Conservation (phyloP, 2,329 filamentous ascomycete species). For the Monilinia fructicola region DNA sequence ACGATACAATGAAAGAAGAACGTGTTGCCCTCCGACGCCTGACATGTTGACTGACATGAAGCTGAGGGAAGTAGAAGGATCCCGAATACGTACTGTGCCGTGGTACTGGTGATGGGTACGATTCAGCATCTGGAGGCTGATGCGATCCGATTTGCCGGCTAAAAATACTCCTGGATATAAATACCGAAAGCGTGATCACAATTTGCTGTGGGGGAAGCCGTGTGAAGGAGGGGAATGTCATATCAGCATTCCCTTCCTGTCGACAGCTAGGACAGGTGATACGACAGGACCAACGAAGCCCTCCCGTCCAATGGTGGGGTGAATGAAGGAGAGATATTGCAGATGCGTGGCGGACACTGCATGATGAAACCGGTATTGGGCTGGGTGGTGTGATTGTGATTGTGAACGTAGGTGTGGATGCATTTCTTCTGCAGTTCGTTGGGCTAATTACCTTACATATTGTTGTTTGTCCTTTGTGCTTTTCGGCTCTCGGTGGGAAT, state of each 20-base stretch:
- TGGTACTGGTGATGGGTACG: no score
- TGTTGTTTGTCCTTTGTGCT: constrained; percentile 3
- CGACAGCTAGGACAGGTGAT: not conserved
- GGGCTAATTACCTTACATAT: not conserved
- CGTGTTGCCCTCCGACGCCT: no score
- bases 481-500: not conserved
- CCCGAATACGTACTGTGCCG: no score
- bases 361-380: constrained; percentile 3
- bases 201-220: constrained; percentile 13
- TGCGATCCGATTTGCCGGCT: no score
- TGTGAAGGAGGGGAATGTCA: constrained; percentile 9
- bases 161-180: not conserved
- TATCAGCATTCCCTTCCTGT: not conserved
- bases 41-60: no score
- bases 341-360: constrained; percentile 11
- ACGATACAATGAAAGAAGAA: no score
- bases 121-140: no score
- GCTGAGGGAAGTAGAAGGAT: no score
- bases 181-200: constrained; percentile 1
- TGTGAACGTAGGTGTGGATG: not conserved
- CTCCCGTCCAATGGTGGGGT: constrained; percentile 4
- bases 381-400: constrained; percentile 7
- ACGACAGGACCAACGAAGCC: not conserved
- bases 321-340: not conserved
- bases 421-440: not conserved